Evolutionary conservation across 2,329 filamentous ascomycete genomes (phyloP), one percentile per base, ranked within the genome.

Genomic region (Thielaviopsis populi): DNA sequence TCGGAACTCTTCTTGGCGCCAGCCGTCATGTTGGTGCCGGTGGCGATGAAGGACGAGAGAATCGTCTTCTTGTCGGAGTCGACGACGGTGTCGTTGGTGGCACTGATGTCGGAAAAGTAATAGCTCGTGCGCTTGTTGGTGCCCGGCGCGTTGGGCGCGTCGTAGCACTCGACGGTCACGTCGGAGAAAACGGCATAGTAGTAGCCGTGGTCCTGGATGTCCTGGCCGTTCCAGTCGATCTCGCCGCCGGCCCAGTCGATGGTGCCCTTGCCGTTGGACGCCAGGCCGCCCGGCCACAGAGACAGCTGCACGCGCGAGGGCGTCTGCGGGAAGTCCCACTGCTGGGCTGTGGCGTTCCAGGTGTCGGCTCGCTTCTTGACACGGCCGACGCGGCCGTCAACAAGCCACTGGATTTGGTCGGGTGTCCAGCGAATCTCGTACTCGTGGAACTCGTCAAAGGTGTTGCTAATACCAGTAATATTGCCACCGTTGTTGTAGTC

Each of bases 351-450:
- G 13, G 79, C 76, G 76, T 99, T 96, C 84, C 87, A 97, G 13
- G 94, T 97, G 43, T 90, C 83, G 17, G 81, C 79, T 72, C 86
- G 85, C 73, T 91, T 80, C 73, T 90, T 79, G 27, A 83, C 86
- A 67, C 94, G 89, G 68, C 86, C 83, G 33, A 85, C 79, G 63
- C 87, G 78, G 71, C 90, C 92, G 72, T 99, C 91, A 59, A 99
- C 81, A 66, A 83, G 81, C 94, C 94, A 99, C 65, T 84, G 86
- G 68, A 97, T 86, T 68, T 81, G 75, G 68, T 97, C 92, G 13
- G 90, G 89, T 2, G 85, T 87, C 94, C 94, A 99, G 73, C 90
- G 85, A 71, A 99, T 87, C 73, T 92, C 89, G 76, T 97, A 99
- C 46, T 87, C 87, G 78, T 99, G 94, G 73, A 80, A 89, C 69